Conservation (phyloP, 768 basidiomycete species). For the Piloderma croceum region DNA sequence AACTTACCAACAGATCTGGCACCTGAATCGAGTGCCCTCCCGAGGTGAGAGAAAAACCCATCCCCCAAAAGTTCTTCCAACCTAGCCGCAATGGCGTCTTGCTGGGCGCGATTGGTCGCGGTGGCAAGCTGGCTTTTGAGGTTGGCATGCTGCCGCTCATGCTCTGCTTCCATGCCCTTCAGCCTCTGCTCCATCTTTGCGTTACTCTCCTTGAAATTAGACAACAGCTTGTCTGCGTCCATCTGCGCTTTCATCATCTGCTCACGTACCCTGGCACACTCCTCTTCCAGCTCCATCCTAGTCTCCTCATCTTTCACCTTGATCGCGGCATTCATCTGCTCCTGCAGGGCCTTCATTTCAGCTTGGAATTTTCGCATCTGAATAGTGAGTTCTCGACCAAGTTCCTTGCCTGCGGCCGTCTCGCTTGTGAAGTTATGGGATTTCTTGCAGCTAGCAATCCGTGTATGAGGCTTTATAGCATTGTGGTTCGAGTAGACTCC, state of each 20-base stretch:
- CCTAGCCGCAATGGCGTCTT: too few species aligned
- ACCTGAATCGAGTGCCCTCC: too few species aligned
- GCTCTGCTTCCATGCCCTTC: too few species aligned
- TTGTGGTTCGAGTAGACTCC: too few species aligned
- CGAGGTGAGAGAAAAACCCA: too few species aligned
- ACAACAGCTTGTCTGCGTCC: neutral
- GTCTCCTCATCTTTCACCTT: neutral
- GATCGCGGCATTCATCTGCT: constrained; percentile 24
- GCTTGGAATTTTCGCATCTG: constrained; percentile 27
- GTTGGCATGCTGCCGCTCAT: too few species aligned
- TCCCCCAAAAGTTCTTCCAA: too few species aligned
- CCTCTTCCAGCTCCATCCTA: constrained; percentile 8
- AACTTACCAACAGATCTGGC: too few species aligned
- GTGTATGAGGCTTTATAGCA: neutral
- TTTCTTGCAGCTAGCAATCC: too few species aligned
- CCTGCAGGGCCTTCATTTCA: constrained; percentile 27
- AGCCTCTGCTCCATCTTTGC: neutral
- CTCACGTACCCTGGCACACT: constrained; percentile 5
- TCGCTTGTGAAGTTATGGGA: too few species aligned
- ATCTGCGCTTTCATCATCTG: neutral
- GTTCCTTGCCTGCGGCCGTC: constrained; percentile 36
- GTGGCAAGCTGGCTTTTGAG: too few species aligned
- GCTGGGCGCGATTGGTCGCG: too few species aligned
- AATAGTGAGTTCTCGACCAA: constrained; percentile 29
- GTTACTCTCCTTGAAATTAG: constrained; percentile 17